Evolutionary conservation across 305 asterid genomes (phyloP), one percentile per base, ranked within the genome.

Genomic region (Solanum aculeatissimum): DNA sequence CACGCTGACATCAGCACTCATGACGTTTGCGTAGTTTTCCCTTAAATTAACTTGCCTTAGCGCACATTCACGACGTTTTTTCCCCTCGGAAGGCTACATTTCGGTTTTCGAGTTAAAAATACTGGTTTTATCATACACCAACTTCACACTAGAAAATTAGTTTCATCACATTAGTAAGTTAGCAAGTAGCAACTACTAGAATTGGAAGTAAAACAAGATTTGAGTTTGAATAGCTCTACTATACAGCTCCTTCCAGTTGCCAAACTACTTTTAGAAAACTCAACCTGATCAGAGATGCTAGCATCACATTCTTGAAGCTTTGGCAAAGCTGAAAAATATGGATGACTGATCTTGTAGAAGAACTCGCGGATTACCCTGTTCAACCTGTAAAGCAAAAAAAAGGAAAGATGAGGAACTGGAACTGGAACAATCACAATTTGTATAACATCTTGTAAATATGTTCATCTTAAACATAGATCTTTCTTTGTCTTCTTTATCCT

Each of bases 311-410:
- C 89, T 85, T 14, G 99, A 96, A 77, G 99, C 99, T 87, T 91
- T 91, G 4, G 93, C 95, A 71, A 93, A 94, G 88, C 98, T 92
- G 47, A 93, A 90, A 89, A 96, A 95, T 85, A 89, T 83, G 70
- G 98, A 93, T 3, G 92, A 86, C n/a, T 88, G 90, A 51, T 92
- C 90, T 18, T 78, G 91, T 78, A 92, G 66, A 57, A 96, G 97
- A 86, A 83, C 89, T 80, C 84, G 92, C 11, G 99, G 99, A 84
- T 95, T 90, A 42, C 99, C 99, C 90, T 93, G 90, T 87, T 96
- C 99, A 79, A 92, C 98, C 99, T 96, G 85, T 14, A 74, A 84
- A 58, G 27, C 47, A 54, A 14, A 16, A 82, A 21, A 25, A 2
- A 2, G 18, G 23, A 10, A 57, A 1, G 18, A 78, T 58, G 35